These are phyloP conservation scores for Solanum sitiens DNA, from an alignment of 257 asterid genomes.

Conservation along the genomic window DNA sequence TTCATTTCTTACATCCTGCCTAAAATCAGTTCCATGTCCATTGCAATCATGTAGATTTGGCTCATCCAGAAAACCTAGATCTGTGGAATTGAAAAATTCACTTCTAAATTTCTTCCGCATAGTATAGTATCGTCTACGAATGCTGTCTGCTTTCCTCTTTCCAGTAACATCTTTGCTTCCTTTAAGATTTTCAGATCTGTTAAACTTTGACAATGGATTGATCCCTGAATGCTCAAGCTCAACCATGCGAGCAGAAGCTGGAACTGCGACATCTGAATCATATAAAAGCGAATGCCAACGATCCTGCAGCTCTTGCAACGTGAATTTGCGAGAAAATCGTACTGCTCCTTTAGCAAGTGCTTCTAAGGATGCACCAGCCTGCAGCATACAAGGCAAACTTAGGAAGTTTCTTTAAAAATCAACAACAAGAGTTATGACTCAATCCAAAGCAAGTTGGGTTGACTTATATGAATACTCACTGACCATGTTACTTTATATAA, in stretches of 20 bases:
- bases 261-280: constrained; percentile 64
- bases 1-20: constrained; percentile 24
- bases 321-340: constrained; percentile 70
- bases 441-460: background rate
- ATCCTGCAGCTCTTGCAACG: constrained; percentile 56
- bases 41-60: constrained; percentile 32
- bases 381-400: background rate
- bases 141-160: constrained; percentile 63
- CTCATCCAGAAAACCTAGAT: constrained; percentile 45
- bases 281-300: constrained; percentile 87
- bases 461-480: background rate
- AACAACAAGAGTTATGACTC: background rate
- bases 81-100: constrained; percentile 43
- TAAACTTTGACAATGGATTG: constrained; percentile 39
- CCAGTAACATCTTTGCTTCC: constrained; percentile 33
- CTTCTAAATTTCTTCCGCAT: constrained; percentile 67
- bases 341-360: constrained; percentile 95
- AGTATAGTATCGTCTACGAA: constrained; percentile 63
- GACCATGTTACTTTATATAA: background rate
- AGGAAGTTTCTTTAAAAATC: background rate
- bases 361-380: constrained; percentile 90
- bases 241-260: constrained; percentile 54
- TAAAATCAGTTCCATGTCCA: constrained; percentile 41
- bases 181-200: constrained; percentile 34
- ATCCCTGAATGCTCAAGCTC: constrained; percentile 79